phyloP scores from a whole-genome alignment of 257 asterid genomes.

The Nicotiana otophora region DNA sequence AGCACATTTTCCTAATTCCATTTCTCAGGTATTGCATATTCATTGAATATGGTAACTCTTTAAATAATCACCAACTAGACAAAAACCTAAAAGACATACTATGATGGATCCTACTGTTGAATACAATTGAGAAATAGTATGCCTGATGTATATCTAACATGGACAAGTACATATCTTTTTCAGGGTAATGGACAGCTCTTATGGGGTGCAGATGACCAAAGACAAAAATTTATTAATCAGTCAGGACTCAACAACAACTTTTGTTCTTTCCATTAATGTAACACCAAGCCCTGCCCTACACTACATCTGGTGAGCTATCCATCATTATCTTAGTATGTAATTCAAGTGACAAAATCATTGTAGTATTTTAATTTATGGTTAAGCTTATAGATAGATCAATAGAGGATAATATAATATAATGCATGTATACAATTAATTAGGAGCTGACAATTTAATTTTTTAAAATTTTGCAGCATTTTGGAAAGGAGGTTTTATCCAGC shows the following conservation, averaged over 20 bases:
- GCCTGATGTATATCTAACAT: background rate
- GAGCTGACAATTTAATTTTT: background rate
- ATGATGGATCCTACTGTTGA: background rate
- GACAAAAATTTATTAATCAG: slow-evolving; percentile 46
- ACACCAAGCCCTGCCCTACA: slow-evolving; percentile 22
- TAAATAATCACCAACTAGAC: background rate
- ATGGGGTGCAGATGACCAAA: slow-evolving; percentile 65
- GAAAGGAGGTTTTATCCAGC: background rate
- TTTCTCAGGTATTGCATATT: slow-evolving; percentile 4
- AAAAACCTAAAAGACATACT: background rate
- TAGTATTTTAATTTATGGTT: background rate
- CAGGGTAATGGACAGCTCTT: slow-evolving; percentile 58
- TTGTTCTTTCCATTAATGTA: slow-evolving; percentile 47
- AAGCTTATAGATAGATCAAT: background rate
- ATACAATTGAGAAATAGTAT: background rate
- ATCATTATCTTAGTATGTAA: slow-evolving; percentile 25
- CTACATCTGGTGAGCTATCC: slow-evolving; percentile 39
- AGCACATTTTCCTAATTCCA: slow-evolving; percentile 21
- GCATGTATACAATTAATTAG: background rate
- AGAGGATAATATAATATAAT: background rate
- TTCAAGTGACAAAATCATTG: background rate
- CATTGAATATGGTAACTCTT: background rate
- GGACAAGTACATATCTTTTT: slow-evolving; percentile 24
- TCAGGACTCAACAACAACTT: slow-evolving; percentile 44
- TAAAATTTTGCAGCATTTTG: background rate